A percentile compares a stretch with the other conserved stretches of the same genome.
phyloP scores from a whole-genome alignment of 441 rosid species.

The Adansonia rubrostipa region DNA sequence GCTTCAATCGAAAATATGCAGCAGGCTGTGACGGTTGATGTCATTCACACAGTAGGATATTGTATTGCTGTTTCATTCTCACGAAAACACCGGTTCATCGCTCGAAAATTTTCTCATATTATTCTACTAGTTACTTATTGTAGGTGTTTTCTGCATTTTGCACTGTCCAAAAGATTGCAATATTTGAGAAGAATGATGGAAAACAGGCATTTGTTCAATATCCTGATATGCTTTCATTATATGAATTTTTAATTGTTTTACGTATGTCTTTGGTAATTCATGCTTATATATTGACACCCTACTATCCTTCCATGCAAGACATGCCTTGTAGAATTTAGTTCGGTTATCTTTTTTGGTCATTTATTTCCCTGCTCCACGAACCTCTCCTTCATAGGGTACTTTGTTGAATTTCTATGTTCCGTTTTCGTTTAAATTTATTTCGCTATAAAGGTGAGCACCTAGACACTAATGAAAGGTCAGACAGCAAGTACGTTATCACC shows the following conservation, averaged over 20 bases:
- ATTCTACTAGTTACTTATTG: conserved; percentile 17
- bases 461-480: not conserved
- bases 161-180: conserved; percentile 90
- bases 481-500: not conserved
- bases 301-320: not conserved
- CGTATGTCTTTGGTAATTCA: not conserved
- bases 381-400: not conserved
- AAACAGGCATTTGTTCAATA: conserved; percentile 94
- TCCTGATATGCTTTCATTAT: conserved; percentile 58
- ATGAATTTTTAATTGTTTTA: conserved; percentile 21
- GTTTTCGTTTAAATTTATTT: not conserved
- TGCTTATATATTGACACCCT: not conserved
- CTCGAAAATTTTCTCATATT: conserved; percentile 17
- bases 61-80: conserved; percentile 17
- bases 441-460: not conserved
- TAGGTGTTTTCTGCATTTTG: conserved; percentile 96
- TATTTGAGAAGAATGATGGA: conserved; percentile 94
- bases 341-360: not conserved
- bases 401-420: not conserved
- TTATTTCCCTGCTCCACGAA: not conserved
- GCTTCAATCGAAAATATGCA: conserved; percentile 98
- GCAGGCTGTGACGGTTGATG: conserved; percentile 94
- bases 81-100: conserved; percentile 4
- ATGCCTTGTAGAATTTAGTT: not conserved
- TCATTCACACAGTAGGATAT: conserved; percentile 74